These are phyloP conservation scores for Aspergillus brunneoviolaceus DNA, from an alignment of 2,329 filamentous ascomycete species.

Conservation along the genomic window DNA sequence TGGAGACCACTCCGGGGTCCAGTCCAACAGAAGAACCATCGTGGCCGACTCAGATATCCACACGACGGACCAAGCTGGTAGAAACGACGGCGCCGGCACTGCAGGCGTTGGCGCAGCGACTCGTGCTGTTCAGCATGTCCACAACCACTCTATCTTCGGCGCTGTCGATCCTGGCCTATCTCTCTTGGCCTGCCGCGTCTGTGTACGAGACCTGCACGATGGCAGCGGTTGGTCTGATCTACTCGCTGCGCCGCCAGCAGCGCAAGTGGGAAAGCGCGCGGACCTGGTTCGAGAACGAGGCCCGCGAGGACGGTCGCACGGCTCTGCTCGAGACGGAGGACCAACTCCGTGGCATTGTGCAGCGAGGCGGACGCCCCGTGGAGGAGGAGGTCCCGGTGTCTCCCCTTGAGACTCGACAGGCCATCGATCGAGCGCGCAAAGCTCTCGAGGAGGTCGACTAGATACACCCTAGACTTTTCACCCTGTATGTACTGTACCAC, in stretches of 20 bases:
- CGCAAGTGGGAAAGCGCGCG: constrained; percentile 58
- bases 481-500: constrained; percentile 4
- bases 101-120: constrained; percentile 69
- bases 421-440: constrained; percentile 47
- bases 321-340: constrained; percentile 56
- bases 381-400: constrained; percentile 38
- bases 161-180: constrained; percentile 56
- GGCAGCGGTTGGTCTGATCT: constrained; percentile 59
- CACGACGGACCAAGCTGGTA: constrained; percentile 66
- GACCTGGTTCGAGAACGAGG: constrained; percentile 51
- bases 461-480: not conserved
- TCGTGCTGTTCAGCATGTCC: constrained; percentile 72
- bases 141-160: constrained; percentile 65
- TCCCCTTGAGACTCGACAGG: constrained; percentile 39
- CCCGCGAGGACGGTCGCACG: constrained; percentile 58
- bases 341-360: constrained; percentile 48
- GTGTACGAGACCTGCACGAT: constrained; percentile 60
- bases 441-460: constrained; percentile 43
- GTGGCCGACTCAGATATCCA: constrained; percentile 75
- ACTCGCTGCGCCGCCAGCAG: constrained; percentile 58
- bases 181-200: constrained; percentile 52
- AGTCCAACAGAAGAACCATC: constrained; percentile 44
- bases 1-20: constrained; percentile 43
- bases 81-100: constrained; percentile 67
- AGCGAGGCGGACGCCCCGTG: constrained; percentile 42